Conservation (phyloP, 1,284 basidiomycete genomes). For the Blastosporella zonata region DNA sequence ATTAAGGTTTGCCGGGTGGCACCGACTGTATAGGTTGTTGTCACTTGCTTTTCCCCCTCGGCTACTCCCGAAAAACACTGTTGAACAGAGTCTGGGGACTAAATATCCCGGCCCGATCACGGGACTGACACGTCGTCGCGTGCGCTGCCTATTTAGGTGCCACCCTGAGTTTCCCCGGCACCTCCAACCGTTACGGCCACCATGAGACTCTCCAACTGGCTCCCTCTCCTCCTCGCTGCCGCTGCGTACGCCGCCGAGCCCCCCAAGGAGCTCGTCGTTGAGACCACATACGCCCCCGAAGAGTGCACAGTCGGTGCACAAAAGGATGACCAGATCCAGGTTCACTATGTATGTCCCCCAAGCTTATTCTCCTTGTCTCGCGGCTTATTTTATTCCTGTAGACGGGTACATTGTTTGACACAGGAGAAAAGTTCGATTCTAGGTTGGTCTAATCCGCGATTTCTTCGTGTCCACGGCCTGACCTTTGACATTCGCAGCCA, state of each 20-base stretch:
- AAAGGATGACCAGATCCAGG: constrained; percentile 66
- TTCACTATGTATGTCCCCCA: constrained; percentile 69
- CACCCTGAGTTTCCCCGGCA: constrained; percentile 3
- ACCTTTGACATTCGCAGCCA: constrained; percentile 37
- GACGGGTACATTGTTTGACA: constrained; percentile 73
- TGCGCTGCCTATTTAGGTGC: not conserved
- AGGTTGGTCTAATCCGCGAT: constrained; percentile 43
- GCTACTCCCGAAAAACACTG: constrained; percentile 13
- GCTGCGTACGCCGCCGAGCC: constrained; percentile 40
- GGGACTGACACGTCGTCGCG: constrained; percentile 11
- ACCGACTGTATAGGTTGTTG: constrained; percentile 39
- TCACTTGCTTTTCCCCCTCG: constrained; percentile 13
- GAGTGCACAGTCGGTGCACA: constrained; percentile 57
- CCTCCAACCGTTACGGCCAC: constrained; percentile 10
- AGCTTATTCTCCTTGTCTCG: not conserved
- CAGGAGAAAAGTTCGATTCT: constrained; percentile 81
- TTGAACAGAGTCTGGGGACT: constrained; percentile 7
- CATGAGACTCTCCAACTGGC: constrained; percentile 48
- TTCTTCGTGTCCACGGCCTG: not conserved
- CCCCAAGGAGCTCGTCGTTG: constrained; percentile 57
- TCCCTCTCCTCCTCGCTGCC: constrained; percentile 39
- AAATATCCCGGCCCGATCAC: not conserved
- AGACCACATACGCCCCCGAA: constrained; percentile 57
- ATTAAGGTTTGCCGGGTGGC: constrained; percentile 36
- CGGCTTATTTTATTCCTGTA: constrained; percentile 27